Conservation (phyloP, 495 filamentous ascomycete species). For the Aspergillus campestris region DNA sequence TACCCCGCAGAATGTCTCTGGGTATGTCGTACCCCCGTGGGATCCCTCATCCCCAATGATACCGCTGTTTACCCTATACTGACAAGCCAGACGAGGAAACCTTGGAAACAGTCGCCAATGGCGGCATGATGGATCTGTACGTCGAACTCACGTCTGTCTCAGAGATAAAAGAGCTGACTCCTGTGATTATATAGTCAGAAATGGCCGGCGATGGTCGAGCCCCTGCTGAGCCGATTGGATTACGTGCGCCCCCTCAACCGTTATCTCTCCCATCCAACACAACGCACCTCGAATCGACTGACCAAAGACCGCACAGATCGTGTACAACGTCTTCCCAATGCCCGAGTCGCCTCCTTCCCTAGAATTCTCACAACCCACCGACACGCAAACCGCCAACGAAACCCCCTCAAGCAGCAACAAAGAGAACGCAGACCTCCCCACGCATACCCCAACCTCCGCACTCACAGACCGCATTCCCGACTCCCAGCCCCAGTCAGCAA, state of each 20-base stretch:
- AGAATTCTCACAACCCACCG: conserved; percentile 23
- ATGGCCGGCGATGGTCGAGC: conserved; percentile 46
- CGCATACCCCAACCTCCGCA: conserved; percentile 14
- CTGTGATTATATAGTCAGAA: conserved; percentile 38
- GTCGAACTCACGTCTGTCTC: conserved; percentile 9
- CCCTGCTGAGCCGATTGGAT: conserved; percentile 45
- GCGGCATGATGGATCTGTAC: conserved; percentile 64
- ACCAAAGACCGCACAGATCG: conserved; percentile 32
- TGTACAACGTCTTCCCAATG: conserved; percentile 45
- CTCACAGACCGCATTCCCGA: conserved; percentile 39
- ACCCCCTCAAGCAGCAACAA: conserved; percentile 37
- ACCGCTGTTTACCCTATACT: not conserved
- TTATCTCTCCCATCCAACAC: not conserved
- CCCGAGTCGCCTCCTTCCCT: conserved; percentile 27
- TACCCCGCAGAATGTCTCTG: conserved; percentile 26
- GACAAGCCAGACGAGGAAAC: conserved; percentile 48
- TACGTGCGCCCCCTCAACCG: conserved; percentile 28
- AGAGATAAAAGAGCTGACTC: not conserved
- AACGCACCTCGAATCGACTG: not conserved
- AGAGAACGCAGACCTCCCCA: conserved; percentile 43
- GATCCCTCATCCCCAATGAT: not conserved
- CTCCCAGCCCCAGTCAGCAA: conserved; percentile 39
- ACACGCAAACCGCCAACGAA: conserved; percentile 24
- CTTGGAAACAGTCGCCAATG: conserved; percentile 53
- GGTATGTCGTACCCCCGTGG: conserved; percentile 17